phyloP scores from a whole-genome alignment of 2,329 filamentous ascomycete genomes.

The Penicillium palitans region DNA sequence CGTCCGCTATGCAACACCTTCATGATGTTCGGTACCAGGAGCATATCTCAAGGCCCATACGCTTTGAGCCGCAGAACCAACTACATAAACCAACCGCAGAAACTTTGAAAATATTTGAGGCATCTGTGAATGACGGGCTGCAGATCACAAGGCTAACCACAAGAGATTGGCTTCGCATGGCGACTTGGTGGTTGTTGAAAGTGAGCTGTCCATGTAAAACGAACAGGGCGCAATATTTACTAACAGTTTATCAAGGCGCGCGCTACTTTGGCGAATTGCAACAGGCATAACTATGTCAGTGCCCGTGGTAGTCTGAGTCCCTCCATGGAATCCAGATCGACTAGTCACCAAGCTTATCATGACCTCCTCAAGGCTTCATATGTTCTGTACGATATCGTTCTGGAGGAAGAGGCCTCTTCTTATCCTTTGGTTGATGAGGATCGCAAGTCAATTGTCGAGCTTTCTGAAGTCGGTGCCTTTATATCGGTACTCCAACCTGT shows the following conservation, averaged over 20 bases:
- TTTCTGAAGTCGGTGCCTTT: constrained; percentile 28
- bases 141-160: constrained; percentile 25
- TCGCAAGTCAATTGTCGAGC: constrained; percentile 32
- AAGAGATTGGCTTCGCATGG: constrained; percentile 33
- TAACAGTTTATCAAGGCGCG: constrained; percentile 23
- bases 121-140: constrained; percentile 23
- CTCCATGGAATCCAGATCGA: constrained; percentile 22
- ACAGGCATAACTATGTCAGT: constrained; percentile 20
- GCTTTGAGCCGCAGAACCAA: constrained; percentile 30
- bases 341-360: constrained; percentile 33
- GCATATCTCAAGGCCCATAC: constrained; percentile 27
- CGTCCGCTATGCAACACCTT: constrained; percentile 30
- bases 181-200: constrained; percentile 35
- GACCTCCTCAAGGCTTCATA: constrained; percentile 36
- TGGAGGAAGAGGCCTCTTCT: constrained; percentile 24
- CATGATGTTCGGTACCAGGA: constrained; percentile 27
- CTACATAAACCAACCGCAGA: constrained; percentile 27
- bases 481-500: neutral
- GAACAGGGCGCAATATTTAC: neutral
- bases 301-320: constrained; percentile 28
- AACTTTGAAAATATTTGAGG: constrained; percentile 22
- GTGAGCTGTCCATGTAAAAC: neutral
- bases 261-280: constrained; percentile 25
- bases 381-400: constrained; percentile 35
- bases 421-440: constrained; percentile 31